A percentile compares a stretch with the other conserved stretches of the same genome.
phyloP scores from a whole-genome alignment of 2,329 filamentous ascomycete genomes.

The Epichloe glyceriae region DNA sequence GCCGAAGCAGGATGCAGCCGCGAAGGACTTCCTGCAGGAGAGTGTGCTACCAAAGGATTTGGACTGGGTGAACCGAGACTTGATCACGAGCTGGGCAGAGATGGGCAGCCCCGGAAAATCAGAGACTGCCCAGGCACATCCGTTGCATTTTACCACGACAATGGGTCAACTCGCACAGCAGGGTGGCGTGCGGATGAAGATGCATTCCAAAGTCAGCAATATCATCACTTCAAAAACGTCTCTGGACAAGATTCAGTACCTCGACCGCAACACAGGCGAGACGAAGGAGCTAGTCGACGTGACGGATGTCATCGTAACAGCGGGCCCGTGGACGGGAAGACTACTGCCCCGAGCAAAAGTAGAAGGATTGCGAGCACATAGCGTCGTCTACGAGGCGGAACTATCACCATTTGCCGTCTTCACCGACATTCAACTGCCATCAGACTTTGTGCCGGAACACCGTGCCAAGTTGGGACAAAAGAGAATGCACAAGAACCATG shows the following conservation, averaged over 20 bases:
- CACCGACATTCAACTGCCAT: conserved; percentile 67
- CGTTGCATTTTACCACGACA: conserved; percentile 74
- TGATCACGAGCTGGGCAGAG: conserved; percentile 58
- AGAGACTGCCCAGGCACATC: conserved; percentile 89
- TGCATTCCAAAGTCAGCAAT: conserved; percentile 52
- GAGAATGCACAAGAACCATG: conserved; percentile 45
- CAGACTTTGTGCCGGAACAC: conserved; percentile 44
- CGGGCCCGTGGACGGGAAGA: conserved; percentile 50
- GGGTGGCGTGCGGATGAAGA: conserved; percentile 52
- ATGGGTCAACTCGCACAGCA: conserved; percentile 67
- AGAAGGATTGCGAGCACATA: conserved; percentile 48
- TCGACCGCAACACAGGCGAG: conserved; percentile 31
- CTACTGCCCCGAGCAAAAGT: conserved; percentile 46
- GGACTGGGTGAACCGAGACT: conserved; percentile 66
- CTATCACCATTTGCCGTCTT: conserved; percentile 71
- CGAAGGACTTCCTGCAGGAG: conserved; percentile 33
- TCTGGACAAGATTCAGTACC: conserved; percentile 49
- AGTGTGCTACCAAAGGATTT: conserved; percentile 61
- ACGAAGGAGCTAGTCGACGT: conserved; percentile 26
- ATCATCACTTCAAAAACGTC: conserved; percentile 43
- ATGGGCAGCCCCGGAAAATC: conserved; percentile 60
- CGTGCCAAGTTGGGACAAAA: conserved; percentile 33
- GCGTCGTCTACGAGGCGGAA: conserved; percentile 49
- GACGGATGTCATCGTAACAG: conserved; percentile 42
- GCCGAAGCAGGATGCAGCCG: conserved; percentile 43